These are phyloP conservation scores for Alternaria arborescens DNA, from an alignment of 2,329 filamentous ascomycete genomes.

Conservation along the genomic window DNA sequence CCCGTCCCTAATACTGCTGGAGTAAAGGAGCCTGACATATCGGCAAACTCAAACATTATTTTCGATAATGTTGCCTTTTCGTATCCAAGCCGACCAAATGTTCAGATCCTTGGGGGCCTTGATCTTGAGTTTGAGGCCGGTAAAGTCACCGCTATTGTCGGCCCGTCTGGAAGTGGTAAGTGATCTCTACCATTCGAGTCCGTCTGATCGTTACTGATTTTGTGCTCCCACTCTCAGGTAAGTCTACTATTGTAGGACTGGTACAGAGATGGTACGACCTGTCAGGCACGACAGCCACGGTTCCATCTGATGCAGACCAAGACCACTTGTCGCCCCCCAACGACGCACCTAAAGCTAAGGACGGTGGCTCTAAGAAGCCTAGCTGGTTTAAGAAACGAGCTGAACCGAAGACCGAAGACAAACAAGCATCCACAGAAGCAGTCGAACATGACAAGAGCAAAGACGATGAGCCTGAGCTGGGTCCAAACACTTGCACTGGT, in stretches of 20 bases:
- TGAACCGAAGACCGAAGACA: neutral
- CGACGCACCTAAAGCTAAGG: neutral
- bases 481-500: constrained; percentile 47
- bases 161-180: constrained; percentile 60
- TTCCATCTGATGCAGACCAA: constrained; percentile 5
- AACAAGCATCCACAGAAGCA: neutral
- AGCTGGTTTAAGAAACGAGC: constrained; percentile 17
- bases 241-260: constrained; percentile 76
- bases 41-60: constrained; percentile 44
- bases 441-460: constrained; percentile 16
- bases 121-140: constrained; percentile 67
- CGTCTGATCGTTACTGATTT: neutral
- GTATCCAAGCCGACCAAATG: constrained; percentile 62
- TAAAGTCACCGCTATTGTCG: constrained; percentile 77
- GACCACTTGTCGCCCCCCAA: neutral
- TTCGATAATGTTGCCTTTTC: constrained; percentile 49
- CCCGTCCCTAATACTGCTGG: constrained; percentile 40
- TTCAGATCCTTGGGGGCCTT: constrained; percentile 69
- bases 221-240: constrained; percentile 61
- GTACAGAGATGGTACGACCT: constrained; percentile 77
- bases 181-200: neutral
- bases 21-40: constrained; percentile 47
- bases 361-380: constrained; percentile 24
- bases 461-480: constrained; percentile 28
- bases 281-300: constrained; percentile 29